These are phyloP conservation scores for Fraxinus americana DNA, from an alignment of 257 asterid species.

Conservation along the genomic window DNA sequence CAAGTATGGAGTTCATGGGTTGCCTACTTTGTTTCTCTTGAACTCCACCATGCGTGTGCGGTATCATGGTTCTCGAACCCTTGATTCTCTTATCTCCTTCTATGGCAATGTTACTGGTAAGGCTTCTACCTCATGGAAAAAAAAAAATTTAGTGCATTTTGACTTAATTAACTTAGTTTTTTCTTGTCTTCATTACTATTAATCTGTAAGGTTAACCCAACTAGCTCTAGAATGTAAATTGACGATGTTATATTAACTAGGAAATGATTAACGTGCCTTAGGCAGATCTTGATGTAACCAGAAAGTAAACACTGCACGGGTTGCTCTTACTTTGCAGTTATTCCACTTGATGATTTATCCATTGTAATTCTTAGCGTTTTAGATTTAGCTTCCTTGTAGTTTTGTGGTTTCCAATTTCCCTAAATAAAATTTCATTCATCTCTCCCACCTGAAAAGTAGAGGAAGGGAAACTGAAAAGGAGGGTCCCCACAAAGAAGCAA, in stretches of 20 bases:
- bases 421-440: background rate
- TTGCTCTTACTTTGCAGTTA: background rate
- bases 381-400: background rate
- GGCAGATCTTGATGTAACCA: background rate
- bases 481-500: background rate
- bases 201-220: background rate
- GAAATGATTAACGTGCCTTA: background rate
- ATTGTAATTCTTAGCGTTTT: background rate
- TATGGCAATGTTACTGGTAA: conserved; percentile 80
- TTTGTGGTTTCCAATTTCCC: background rate
- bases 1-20: conserved; percentile 93
- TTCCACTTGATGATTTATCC: background rate
- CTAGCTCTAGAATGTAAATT: background rate
- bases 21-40: conserved; percentile 76
- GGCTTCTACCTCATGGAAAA: conserved; percentile 3
- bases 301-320: background rate
- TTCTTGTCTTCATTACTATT: background rate
- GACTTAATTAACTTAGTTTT: background rate
- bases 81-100: conserved; percentile 71
- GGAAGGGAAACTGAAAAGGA: background rate
- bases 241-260: background rate
- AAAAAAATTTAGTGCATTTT: background rate
- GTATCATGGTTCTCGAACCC: conserved; percentile 83
- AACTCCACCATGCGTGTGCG: conserved; percentile 81
- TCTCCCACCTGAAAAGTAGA: background rate